These are phyloP conservation scores for Boletus speciosus DNA, from an alignment of 768 basidiomycete genomes.

Conservation along the genomic window DNA sequence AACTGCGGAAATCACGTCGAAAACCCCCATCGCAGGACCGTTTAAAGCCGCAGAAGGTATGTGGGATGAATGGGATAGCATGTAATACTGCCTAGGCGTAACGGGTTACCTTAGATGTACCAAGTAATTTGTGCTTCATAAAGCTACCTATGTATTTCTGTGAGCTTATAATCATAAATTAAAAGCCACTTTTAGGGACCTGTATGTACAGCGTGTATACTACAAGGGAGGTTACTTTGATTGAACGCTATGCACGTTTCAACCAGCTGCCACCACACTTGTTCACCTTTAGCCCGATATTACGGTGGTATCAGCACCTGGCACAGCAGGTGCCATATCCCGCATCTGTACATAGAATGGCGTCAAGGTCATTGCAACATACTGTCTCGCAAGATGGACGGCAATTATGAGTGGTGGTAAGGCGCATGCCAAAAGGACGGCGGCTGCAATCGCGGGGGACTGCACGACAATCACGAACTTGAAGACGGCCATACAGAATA, in stretches of 20 bases:
- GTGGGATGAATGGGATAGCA: conserved; percentile 81
- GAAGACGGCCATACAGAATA: conserved; percentile 19
- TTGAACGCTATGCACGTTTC: neutral
- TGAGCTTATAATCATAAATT: neutral
- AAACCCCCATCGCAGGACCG: conserved; percentile 26
- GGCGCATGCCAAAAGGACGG: conserved; percentile 20
- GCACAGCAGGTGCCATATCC: neutral
- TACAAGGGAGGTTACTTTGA: conserved; percentile 1
- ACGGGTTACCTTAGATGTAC: neutral
- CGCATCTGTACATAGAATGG: conserved; percentile 7
- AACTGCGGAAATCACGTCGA: conserved; percentile 54
- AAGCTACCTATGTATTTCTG: neutral
- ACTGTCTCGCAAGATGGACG: conserved; percentile 6
- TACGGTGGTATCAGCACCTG: neutral
- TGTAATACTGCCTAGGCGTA: conserved; percentile 34
- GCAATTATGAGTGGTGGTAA: conserved; percentile 17
- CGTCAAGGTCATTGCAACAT: conserved; percentile 2
- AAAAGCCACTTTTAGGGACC: neutral
- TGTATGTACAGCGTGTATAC: conserved; percentile 14
- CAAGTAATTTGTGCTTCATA: conserved; percentile 15
- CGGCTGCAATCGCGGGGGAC: conserved; percentile 20
- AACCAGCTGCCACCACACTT: neutral
- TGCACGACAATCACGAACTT: conserved; percentile 16
- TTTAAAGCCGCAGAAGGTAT: conserved; percentile 20
- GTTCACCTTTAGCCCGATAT: neutral